A percentile compares a stretch with the other conserved stretches of the same genome.
Conservation (phyloP, 1,284 basidiomycete species). For the Ganoderma resinaceum region DNA sequence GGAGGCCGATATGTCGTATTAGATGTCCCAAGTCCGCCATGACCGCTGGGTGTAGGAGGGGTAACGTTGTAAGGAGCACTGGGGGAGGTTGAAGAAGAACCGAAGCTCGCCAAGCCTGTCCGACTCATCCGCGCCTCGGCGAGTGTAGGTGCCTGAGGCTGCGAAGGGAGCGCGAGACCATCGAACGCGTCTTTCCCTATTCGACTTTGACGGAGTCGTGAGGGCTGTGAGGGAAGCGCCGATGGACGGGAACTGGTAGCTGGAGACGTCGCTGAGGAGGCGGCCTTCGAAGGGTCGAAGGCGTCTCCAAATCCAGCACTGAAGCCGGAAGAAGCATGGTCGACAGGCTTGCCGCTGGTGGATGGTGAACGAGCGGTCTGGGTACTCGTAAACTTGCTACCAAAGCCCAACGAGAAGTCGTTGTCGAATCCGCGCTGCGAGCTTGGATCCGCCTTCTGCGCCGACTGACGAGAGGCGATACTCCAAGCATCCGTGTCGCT, state of each 20-base stretch:
- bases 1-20: slow-evolving; percentile 41
- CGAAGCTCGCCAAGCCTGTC: slow-evolving; percentile 65
- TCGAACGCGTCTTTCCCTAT: slow-evolving; percentile 75
- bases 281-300: slow-evolving; percentile 43
- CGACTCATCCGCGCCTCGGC: slow-evolving; percentile 77
- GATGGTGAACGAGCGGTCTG: slow-evolving; percentile 17
- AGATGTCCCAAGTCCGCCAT: slow-evolving; percentile 35
- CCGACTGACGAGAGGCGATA: slow-evolving; percentile 39
- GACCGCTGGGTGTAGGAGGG: slow-evolving; percentile 27
- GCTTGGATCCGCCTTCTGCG: slow-evolving; percentile 28
- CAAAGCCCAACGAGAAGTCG: slow-evolving; percentile 41
- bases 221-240: slow-evolving; percentile 27
- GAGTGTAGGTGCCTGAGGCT: slow-evolving; percentile 64
- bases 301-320: slow-evolving; percentile 59
- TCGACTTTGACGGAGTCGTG: slow-evolving; percentile 27
- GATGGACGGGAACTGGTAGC: slow-evolving; percentile 32
- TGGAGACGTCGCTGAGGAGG: slow-evolving; percentile 22
- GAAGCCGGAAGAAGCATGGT: slow-evolving; percentile 19
- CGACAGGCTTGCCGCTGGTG: slow-evolving; percentile 10
- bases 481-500: slow-evolving; percentile 55
- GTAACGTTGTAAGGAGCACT: slow-evolving; percentile 30
- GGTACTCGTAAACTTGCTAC: slow-evolving; percentile 43
- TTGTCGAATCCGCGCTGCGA: slow-evolving; percentile 40
- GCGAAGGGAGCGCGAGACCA: slow-evolving; percentile 64
- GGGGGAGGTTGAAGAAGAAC: slow-evolving; percentile 35